A percentile compares a stretch with the other conserved stretches of the same genome.
These are phyloP conservation scores for Metarhizium rileyi DNA, from an alignment of 2,329 filamentous ascomycete genomes.

Conservation along the genomic window DNA sequence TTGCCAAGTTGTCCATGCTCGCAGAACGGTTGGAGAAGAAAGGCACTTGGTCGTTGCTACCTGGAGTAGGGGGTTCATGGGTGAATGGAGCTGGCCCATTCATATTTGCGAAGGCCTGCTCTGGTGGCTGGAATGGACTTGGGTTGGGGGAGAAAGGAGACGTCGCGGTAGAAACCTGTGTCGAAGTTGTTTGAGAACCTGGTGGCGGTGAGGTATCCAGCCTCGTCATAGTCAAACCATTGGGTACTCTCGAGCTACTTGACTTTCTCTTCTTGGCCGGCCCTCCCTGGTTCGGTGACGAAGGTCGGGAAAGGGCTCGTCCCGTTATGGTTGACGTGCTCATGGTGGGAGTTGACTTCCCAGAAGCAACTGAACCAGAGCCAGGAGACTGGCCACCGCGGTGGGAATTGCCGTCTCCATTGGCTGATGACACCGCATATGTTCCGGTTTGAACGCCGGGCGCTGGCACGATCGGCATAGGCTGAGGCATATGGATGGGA, in stretches of 20 bases:
- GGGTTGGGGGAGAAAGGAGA: slow-evolving; percentile 45
- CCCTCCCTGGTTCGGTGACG: slow-evolving; percentile 58
- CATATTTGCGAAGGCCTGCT: slow-evolving; percentile 35
- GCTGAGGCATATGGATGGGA: slow-evolving; percentile 9
- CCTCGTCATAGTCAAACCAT: slow-evolving; percentile 70
- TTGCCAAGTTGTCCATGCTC: slow-evolving; percentile 54
- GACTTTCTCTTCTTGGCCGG: slow-evolving; percentile 79
- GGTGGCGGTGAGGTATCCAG: slow-evolving; percentile 50
- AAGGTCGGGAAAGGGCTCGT: slow-evolving; percentile 55
- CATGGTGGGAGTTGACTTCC: slow-evolving; percentile 22
- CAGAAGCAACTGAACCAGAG: slow-evolving; percentile 17
- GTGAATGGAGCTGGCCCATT: slow-evolving; percentile 33
- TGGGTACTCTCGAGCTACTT: slow-evolving; percentile 62
- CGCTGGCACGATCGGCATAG: slow-evolving; percentile 21
- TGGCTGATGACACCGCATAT: slow-evolving; percentile 48
- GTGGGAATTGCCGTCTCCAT: slow-evolving; percentile 52
- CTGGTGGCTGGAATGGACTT: slow-evolving; percentile 32
- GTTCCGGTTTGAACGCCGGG: slow-evolving; percentile 25
- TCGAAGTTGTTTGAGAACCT: slow-evolving; percentile 23
- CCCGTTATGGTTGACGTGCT: slow-evolving; percentile 10
- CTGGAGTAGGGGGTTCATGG: slow-evolving; percentile 57
- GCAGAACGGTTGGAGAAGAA: slow-evolving; percentile 49
- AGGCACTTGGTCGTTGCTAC: slow-evolving; percentile 48
- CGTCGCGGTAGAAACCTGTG: slow-evolving; percentile 31
- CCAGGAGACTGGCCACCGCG: slow-evolving; percentile 34